These are phyloP conservation scores for Candida frijolesensis DNA, from an alignment of 1,139 yeast species.

Conservation along the genomic window DNA sequence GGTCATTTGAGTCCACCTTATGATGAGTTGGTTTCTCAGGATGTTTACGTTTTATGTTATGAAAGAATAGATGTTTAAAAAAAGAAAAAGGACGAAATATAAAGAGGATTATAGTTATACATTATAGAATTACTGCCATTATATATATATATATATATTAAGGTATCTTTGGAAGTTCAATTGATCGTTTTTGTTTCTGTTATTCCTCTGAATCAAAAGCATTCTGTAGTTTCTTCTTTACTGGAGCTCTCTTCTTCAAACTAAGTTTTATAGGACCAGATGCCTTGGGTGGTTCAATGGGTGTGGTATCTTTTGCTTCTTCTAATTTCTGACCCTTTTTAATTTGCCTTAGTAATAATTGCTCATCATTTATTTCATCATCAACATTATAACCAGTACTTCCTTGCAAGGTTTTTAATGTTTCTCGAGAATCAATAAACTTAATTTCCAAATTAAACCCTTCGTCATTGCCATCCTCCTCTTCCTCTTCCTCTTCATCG, in stretches of 20 bases:
- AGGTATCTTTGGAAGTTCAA: neutral
- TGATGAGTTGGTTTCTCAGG: constrained; percentile 51
- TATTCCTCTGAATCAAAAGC: neutral
- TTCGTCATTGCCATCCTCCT: constrained; percentile 42
- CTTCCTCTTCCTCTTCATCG: constrained; percentile 42
- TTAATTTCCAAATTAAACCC: constrained; percentile 41
- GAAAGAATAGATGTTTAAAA: constrained; percentile 27
- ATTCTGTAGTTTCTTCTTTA: constrained; percentile 1
- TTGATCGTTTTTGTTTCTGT: neutral
- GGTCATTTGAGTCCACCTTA: constrained; percentile 43
- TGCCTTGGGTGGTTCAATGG: neutral
- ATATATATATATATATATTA: neutral
- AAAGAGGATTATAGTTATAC: neutral
- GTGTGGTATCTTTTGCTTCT: neutral
- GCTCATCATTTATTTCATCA: constrained; percentile 5
- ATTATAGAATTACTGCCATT: neutral
- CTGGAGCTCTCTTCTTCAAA: constrained; percentile 7
- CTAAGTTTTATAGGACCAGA: constrained; percentile 12
- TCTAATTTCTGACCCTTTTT: constrained; percentile 9
- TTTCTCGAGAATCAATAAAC: constrained; percentile 27
- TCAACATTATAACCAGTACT: neutral
- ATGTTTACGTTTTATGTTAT: constrained; percentile 75
- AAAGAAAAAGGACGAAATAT: neutral
- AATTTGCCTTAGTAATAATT: constrained; percentile 10
- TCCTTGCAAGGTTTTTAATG: neutral